These are phyloP conservation scores for Solanum tarapatanum DNA, from an alignment of 257 asterid genomes.

Conservation along the genomic window DNA sequence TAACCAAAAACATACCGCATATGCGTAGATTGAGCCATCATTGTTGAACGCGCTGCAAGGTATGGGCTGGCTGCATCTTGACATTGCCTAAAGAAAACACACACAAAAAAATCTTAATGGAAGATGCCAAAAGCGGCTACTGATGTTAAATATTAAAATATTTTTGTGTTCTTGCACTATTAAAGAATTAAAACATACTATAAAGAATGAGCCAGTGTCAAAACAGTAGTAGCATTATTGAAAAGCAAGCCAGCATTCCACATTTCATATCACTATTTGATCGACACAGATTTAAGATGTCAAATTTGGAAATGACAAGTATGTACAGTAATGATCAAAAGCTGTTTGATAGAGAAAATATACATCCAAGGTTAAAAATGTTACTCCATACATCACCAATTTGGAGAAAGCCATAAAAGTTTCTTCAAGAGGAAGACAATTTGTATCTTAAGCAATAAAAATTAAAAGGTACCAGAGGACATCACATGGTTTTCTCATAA, in stretches of 20 bases:
- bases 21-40: constrained; percentile 85
- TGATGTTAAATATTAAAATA: not conserved
- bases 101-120: not conserved
- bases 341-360: not conserved
- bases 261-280: not conserved
- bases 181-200: not conserved
- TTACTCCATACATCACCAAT: not conserved
- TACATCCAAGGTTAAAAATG: not conserved
- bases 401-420: not conserved
- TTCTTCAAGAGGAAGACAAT: not conserved
- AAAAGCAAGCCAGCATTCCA: not conserved
- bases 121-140: not conserved
- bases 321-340: not conserved
- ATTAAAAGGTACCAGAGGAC: not conserved
- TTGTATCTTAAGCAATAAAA: not conserved
- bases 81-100: constrained; percentile 53
- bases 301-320: not conserved
- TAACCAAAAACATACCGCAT: constrained; percentile 41
- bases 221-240: not conserved
- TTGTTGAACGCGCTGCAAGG: constrained; percentile 75
- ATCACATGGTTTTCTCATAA: not conserved
- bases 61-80: constrained; percentile 76
- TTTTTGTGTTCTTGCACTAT: not conserved
- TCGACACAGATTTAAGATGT: not conserved
- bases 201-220: not conserved